Evolutionary conservation across 345 rosid species (phyloP), one percentile per base, ranked within the genome.

Genomic region (Pistacia atlantica): DNA sequence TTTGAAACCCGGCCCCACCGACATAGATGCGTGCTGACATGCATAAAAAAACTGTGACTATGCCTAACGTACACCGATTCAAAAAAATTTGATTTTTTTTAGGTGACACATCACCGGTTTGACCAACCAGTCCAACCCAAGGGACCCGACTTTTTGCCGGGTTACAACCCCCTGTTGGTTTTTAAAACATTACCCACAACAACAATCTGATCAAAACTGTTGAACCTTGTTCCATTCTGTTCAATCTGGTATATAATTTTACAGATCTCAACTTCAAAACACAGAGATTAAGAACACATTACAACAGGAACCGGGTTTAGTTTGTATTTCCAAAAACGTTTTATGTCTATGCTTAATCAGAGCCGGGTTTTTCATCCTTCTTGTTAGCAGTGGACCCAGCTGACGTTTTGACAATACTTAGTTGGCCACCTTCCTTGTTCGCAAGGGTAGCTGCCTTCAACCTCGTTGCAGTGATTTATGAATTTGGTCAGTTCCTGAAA

Each of bases 401-500:
- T 38, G 86, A 81, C 9, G 83, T 64, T 71, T 92, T 92, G 49
- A 95, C 80, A 16, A 92, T 84, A 42, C 87, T 87, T 22, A 93
- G 86, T 75, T 87, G 96, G 28, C 97, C 97, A 17, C 98, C 97
- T 78, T 86, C 94, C 75, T 93, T 90, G 79, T 87, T 83, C 28
- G 95, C 98, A 22, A 88, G 73, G 11, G 94, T 89, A 37, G 97
- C 95, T 46, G 96, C 91, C 83, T 92, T 93, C 75, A 88, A 88
- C 77, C 89, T 92, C 98, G 28, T 93, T 93, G 87, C 96, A 90
- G 16, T 87, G 94, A 83, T 95, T 95, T 73, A 93, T 90, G 80
- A 95, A 95, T 83, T 93, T 93, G 73, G 84, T 92, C 62, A 92
- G 76, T 74, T 92, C 97, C 98, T 93, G 87, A n/a, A 48, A 46